Conservation (phyloP, 768 basidiomycete genomes). For the Hemileccinum impolitum region DNA sequence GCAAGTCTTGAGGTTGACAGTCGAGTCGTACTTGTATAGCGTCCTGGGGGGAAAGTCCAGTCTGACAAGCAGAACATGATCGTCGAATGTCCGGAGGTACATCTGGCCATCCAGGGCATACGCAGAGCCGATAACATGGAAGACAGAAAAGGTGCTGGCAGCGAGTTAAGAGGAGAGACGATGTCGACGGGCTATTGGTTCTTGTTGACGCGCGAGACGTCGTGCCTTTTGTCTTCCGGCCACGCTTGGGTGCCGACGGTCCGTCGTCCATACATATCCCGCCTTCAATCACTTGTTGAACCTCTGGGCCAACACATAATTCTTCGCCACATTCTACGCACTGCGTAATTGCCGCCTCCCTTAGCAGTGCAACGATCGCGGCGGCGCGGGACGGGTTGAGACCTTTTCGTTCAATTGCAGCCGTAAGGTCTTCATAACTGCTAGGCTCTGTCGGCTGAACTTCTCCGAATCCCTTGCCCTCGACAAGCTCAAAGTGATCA, state of each 20-base stretch:
- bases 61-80: constrained; percentile 77
- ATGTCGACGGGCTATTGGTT: constrained; percentile 63
- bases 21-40: constrained; percentile 81
- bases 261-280: constrained; percentile 51
- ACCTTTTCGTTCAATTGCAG: constrained; percentile 74
- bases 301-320: constrained; percentile 52
- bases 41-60: constrained; percentile 62
- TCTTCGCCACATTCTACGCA: constrained; percentile 87
- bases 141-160: constrained; percentile 95
- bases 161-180: constrained; percentile 75
- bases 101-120: constrained; percentile 80
- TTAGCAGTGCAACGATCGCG: constrained; percentile 81
- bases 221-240: constrained; percentile 50
- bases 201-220: constrained; percentile 70
- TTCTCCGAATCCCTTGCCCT: constrained; percentile 57
- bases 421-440: constrained; percentile 74
- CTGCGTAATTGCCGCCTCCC: constrained; percentile 83
- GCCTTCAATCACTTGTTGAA: constrained; percentile 35
- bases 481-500: constrained; percentile 89
- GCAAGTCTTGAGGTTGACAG: constrained; percentile 36
- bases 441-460: constrained; percentile 44
- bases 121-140: constrained; percentile 76
- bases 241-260: constrained; percentile 47
- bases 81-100: constrained; percentile 52
- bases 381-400: constrained; percentile 70